A percentile compares a stretch with the other conserved stretches of the same genome.
phyloP scores from a whole-genome alignment of 1,284 basidiomycete species.

The Cerioporus squamosus region DNA sequence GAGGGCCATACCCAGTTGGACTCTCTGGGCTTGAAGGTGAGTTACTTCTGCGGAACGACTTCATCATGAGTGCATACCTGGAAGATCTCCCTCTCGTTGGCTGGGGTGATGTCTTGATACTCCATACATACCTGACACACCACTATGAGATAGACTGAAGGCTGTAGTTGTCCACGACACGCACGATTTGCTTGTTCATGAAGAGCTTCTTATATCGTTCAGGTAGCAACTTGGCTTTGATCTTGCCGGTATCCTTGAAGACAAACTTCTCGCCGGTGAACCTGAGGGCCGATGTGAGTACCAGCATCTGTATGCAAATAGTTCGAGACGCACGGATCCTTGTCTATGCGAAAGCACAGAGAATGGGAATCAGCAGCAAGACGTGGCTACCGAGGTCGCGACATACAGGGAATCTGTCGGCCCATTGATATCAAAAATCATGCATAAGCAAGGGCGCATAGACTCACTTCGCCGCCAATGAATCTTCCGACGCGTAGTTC shows the following conservation, averaged over 20 bases:
- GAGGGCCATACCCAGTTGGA: slow-evolving; percentile 80
- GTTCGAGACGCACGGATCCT: slow-evolving; percentile 51
- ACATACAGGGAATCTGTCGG: slow-evolving; percentile 24
- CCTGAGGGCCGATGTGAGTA: slow-evolving; percentile 23
- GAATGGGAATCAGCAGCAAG: slow-evolving; percentile 18
- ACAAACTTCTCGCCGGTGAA: slow-evolving; percentile 55
- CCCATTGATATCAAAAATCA: slow-evolving; percentile 1
- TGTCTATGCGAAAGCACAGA: slow-evolving; percentile 39
- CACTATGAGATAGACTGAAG: not conserved
- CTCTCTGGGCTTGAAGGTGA: slow-evolving; percentile 48
- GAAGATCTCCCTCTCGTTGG: slow-evolving; percentile 77
- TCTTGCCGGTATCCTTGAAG: slow-evolving; percentile 47
- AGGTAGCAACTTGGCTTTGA: slow-evolving; percentile 46
- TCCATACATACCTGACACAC: slow-evolving; percentile 60
- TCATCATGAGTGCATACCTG: slow-evolving; percentile 45
- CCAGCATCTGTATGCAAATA: not conserved
- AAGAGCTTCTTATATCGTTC: slow-evolving; percentile 58
- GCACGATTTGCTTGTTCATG: slow-evolving; percentile 64
- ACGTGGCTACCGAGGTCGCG: not conserved
- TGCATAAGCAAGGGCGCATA: not conserved
- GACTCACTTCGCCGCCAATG: slow-evolving; percentile 65
- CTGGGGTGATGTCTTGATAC: slow-evolving; percentile 62
- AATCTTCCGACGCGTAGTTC: slow-evolving; percentile 44
- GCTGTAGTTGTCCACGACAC: not conserved
- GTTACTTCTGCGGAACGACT: not conserved